Conservation (phyloP, 83 land plant genomes). For the Diphasiastrum complanatum region DNA sequence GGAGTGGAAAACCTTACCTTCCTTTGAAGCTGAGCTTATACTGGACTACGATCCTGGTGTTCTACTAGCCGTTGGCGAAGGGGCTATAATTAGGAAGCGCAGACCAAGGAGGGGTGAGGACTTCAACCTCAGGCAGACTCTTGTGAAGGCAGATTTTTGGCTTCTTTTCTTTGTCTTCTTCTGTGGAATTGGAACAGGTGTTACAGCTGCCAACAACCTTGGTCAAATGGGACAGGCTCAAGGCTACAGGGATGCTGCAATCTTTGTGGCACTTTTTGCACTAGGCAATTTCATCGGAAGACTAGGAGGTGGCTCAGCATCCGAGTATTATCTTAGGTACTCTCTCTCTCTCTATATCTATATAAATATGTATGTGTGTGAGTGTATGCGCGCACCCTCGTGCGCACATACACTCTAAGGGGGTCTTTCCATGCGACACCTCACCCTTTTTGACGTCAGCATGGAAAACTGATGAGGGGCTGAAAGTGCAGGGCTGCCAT, state of each 20-base stretch:
- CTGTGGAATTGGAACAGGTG: slow-evolving; percentile 24
- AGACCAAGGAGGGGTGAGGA: slow-evolving; percentile 11
- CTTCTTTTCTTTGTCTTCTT: slow-evolving; percentile 6
- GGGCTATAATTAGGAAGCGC: no score
- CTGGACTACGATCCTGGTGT: background rate
- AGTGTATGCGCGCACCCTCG: no score
- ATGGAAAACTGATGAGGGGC: no score
- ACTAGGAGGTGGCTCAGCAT: slow-evolving; percentile 11
- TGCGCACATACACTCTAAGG: no score
- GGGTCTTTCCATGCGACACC: no score
- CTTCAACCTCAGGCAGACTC: slow-evolving; percentile 4
- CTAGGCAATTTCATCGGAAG: slow-evolving; percentile 17
- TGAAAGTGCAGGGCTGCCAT: no score
- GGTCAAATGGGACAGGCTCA: slow-evolving; percentile 18
- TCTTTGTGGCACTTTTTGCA: slow-evolving; percentile 10
- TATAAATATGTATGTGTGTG: no score
- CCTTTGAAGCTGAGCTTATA: background rate
- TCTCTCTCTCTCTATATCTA: no score
- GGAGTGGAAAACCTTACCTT: no score
- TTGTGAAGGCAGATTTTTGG: slow-evolving; percentile 13
- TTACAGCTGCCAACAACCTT: slow-evolving; percentile 5
- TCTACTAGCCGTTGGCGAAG: no score
- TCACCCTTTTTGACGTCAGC: no score
- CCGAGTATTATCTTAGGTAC: slow-evolving; percentile 16
- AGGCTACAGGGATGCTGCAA: slow-evolving; percentile 13